Conservation (phyloP, 208 protist species). For the Trypanosoma congolense region DNA sequence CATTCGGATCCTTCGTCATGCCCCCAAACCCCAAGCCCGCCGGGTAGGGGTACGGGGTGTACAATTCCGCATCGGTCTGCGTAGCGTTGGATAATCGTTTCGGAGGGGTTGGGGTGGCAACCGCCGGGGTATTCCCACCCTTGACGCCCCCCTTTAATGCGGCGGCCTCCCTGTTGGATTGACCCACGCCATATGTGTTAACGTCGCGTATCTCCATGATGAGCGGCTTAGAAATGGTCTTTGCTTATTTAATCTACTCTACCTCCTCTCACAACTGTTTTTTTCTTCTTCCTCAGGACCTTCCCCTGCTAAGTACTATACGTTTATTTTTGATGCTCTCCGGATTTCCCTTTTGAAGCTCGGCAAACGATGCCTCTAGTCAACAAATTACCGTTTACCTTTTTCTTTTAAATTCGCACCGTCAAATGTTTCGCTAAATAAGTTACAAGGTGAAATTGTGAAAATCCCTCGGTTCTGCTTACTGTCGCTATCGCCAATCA, state of each 20-base stretch:
- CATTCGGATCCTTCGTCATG: neutral
- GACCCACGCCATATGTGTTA: slow-evolving; percentile 8
- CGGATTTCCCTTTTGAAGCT: neutral
- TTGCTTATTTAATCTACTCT: slow-evolving; percentile 3
- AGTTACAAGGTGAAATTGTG: too few relatives aligned
- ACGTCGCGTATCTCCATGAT: slow-evolving; percentile 42
- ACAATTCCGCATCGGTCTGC: slow-evolving; percentile 11
- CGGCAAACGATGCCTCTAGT: too few relatives aligned
- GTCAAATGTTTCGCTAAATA: too few relatives aligned
- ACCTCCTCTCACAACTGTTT: neutral
- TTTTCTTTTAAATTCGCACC: too few relatives aligned
- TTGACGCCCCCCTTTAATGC: neutral
- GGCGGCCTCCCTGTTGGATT: neutral
- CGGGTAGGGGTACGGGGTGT: neutral
- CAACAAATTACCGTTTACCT: too few relatives aligned
- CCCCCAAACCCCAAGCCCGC: neutral
- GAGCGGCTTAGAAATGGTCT: neutral
- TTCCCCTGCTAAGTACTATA: neutral
- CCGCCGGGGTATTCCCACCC: neutral
- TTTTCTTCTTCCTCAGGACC: slow-evolving; percentile 3
- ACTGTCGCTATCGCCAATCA: too few relatives aligned
- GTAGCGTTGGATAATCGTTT: neutral
- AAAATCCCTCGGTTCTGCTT: too few relatives aligned
- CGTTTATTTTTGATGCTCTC: neutral
- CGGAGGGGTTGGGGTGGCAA: neutral